These are phyloP conservation scores for Zychaea mexicana DNA, from an alignment of 371 early-diverging fungal genomes.

Conservation along the genomic window DNA sequence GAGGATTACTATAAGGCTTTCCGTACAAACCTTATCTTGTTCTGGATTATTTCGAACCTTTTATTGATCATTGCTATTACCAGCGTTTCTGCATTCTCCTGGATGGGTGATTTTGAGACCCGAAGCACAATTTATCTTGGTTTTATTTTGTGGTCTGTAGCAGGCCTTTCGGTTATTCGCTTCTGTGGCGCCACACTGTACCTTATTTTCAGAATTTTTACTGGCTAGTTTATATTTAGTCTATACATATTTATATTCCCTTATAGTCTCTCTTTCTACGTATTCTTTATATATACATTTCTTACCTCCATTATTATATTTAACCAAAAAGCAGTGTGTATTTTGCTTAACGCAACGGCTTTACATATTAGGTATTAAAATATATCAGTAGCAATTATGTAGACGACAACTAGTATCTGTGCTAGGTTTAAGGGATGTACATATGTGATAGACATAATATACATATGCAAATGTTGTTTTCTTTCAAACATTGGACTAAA, in stretches of 20 bases:
- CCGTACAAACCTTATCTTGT: constrained; percentile 75
- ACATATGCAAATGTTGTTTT: too few species aligned
- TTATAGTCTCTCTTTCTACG: neutral
- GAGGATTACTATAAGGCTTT: constrained; percentile 89
- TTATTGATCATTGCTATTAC: constrained; percentile 67
- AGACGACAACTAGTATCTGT: too few species aligned
- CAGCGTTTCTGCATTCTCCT: constrained; percentile 22
- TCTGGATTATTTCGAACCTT: constrained; percentile 86
- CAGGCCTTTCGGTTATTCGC: constrained; percentile 78
- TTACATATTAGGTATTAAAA: too few species aligned
- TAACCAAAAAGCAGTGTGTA: neutral
- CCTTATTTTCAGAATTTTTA: constrained; percentile 61
- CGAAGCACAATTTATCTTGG: constrained; percentile 73
- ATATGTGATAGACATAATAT: too few species aligned
- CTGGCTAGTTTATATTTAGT: constrained; percentile 34
- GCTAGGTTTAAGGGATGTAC: too few species aligned
- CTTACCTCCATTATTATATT: too few species aligned
- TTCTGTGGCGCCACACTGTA: constrained; percentile 81
- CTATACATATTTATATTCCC: neutral
- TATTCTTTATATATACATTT: neutral
- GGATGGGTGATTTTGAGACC: constrained; percentile 37
- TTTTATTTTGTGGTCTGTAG: constrained; percentile 90
- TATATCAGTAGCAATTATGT: too few species aligned
- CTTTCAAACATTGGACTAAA: too few species aligned
- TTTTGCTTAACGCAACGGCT: too few species aligned